Conservation (phyloP, 495 filamentous ascomycete species). For the Penicillium canariense region DNA sequence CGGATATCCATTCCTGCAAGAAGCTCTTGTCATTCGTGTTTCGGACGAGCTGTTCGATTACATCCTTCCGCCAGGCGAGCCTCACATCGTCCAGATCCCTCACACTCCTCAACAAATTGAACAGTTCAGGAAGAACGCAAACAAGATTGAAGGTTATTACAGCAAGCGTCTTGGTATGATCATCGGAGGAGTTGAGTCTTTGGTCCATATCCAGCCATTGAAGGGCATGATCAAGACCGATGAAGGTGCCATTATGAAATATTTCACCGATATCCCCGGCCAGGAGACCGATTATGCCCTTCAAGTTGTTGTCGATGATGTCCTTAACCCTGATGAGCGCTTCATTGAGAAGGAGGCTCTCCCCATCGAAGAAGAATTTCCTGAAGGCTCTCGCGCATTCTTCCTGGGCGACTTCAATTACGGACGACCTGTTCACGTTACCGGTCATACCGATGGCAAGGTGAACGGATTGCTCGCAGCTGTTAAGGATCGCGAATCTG, state of each 20-base stretch:
- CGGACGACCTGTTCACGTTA: conserved; percentile 82
- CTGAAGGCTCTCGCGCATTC: conserved; percentile 75
- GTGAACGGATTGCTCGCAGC: conserved; percentile 73
- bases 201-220: conserved; percentile 89
- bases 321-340: conserved; percentile 85
- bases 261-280: conserved; percentile 85
- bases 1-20: conserved; percentile 93
- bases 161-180: conserved; percentile 87
- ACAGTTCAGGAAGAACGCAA: conserved; percentile 78
- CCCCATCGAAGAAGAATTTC: conserved; percentile 90
- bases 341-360: conserved; percentile 86
- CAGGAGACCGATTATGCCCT: conserved; percentile 90
- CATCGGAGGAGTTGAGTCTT: conserved; percentile 80
- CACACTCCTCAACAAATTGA: conserved; percentile 78
- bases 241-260: conserved; percentile 86
- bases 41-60: conserved; percentile 96
- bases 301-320: conserved; percentile 85
- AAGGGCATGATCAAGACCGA: conserved; percentile 90
- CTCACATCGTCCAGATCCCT: conserved; percentile 60
- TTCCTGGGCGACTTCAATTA: conserved; percentile 97
- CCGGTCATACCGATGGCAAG: conserved; percentile 68
- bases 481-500: conserved; percentile 65
- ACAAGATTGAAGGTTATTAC: conserved; percentile 78
- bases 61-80: conserved; percentile 58
- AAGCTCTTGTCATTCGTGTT: conserved; percentile 83